Conservation (phyloP, 2,329 filamentous ascomycete species). For the Bipolaris victoriae region DNA sequence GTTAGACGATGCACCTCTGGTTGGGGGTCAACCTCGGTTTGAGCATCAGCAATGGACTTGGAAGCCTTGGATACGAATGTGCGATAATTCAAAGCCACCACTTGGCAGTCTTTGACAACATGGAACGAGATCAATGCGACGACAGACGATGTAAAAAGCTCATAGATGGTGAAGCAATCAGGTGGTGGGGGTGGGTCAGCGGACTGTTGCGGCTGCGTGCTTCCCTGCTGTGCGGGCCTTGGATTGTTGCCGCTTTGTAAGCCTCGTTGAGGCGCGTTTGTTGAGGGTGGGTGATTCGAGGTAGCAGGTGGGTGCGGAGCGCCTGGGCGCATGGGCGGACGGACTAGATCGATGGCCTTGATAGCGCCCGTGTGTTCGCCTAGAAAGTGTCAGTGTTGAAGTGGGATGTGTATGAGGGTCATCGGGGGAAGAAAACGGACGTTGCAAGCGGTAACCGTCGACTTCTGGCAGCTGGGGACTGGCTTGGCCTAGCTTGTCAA, state of each 20-base stretch:
- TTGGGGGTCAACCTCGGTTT: constrained; percentile 7
- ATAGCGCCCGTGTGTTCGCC: constrained; percentile 42
- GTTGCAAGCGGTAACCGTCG: constrained; percentile 40
- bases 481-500: constrained; percentile 31
- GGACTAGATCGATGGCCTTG: constrained; percentile 44
- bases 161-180: constrained; percentile 45
- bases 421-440: constrained; percentile 21
- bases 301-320: constrained; percentile 27
- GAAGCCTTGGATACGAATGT: constrained; percentile 42
- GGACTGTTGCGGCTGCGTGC: constrained; percentile 18
- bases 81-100: constrained; percentile 46
- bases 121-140: constrained; percentile 44
- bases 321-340: constrained; percentile 33
- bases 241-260: constrained; percentile 24
- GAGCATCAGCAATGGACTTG: constrained; percentile 13
- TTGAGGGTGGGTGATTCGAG: constrained; percentile 28
- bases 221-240: constrained; percentile 30
- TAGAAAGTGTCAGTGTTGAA: constrained; percentile 30
- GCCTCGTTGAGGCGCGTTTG: constrained; percentile 28
- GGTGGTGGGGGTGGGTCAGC: constrained; percentile 30
- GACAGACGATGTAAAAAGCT: constrained; percentile 48
- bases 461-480: constrained; percentile 33
- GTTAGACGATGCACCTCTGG: constrained; percentile 33
- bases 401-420: too few relatives aligned
- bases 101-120: constrained; percentile 40